Percentiles rank a stretch among this genome's conserved stretches.
Evolutionary conservation across 139 green algal species (phyloP).

Genomic region (Closterium sp.): DNA sequence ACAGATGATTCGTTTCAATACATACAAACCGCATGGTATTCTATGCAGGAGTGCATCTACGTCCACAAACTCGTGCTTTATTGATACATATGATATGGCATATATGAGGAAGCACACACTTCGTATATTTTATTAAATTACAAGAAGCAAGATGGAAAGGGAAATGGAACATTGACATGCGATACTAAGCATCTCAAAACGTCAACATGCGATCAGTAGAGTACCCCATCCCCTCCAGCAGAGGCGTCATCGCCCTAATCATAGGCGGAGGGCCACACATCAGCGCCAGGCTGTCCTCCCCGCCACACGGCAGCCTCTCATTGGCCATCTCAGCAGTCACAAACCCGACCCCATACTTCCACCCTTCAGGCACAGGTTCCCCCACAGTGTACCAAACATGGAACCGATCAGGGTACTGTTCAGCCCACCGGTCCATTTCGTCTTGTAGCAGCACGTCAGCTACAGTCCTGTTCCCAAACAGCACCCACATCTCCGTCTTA

Average conservation of each 20-base stretch:
- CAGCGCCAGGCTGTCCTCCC: constrained; percentile 62
- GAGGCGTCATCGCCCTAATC: constrained; percentile 86
- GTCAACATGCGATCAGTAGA: constrained; percentile 61
- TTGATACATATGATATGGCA: too few species aligned
- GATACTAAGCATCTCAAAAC: constrained; percentile 53
- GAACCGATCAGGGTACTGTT: constrained; percentile 6
- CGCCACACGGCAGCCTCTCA: constrained; percentile 62
- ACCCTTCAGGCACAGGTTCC: constrained; percentile 54
- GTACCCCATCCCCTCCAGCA: constrained; percentile 74
- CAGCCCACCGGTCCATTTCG: constrained; percentile 73
- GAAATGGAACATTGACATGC: background rate
- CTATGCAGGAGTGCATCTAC: too few species aligned
- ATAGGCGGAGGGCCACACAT: constrained; percentile 92
- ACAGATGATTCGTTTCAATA: too few species aligned
- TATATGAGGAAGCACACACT: too few species aligned
- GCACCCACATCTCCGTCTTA: constrained; percentile 74
- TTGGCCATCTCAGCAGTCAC: constrained; percentile 80
- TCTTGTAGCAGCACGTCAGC: constrained; percentile 90
- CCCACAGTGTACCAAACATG: constrained; percentile 57
- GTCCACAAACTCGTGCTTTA: too few species aligned
- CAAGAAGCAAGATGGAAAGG: too few species aligned
- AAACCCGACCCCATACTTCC: constrained; percentile 72
- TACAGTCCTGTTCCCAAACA: constrained; percentile 87
- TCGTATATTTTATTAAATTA: too few species aligned
- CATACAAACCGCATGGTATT: too few species aligned